Base-by-base conservation (phyloP, 805 yeast species). In the Phaffomyces antillensis region DNA sequence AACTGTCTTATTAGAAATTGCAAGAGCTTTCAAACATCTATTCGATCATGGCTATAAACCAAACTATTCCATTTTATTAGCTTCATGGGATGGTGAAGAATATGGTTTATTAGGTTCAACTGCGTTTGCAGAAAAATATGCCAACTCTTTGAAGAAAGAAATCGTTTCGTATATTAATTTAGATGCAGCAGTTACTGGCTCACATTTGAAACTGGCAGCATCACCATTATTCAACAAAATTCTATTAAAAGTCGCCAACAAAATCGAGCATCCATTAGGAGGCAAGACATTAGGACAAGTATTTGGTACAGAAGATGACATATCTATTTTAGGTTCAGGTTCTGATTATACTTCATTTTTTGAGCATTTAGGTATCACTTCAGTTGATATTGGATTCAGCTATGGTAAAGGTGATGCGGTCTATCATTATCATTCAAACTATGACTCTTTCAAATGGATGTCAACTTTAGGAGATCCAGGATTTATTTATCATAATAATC, bases 51-150 rank as follows among this genome's bases (percentile, higher is more conserved):
- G 87, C 9, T 84, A 85, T 83, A 72, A 74, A 54, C 90, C 90
- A 32, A 61, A 70, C 41, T 70, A 86, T 56, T 73, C 86, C 1
- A 79, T 84, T 42, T 62, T 77, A 39, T 70, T 85, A 45, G 86
- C 84, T 1, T 77, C 86, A n/a, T 84, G 89, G 87, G 93, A 84
- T 59, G 91, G 87, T 43, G 91, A 85, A 61, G 91, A 85, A 62
- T 80, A 80, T 54, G 89, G 81, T 0, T 65, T 85, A 30, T 54
- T 85, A 20, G 93, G 93, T 2, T 80, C 87, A 2, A 85, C 90
- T 4, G 90, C 82, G 49, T 83, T 72, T 69, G 91, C 86, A 26
- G 91, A 84, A 61, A 78, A 77, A 44, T 67, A 77, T 44, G 72
- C 76, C 6, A 60, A 67, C 33, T 54, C 56, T 32, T 60, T 85